Evolutionary conservation across 148 eudicot genomes (phyloP).

Genomic region (Rhododendron mucronatum): DNA sequence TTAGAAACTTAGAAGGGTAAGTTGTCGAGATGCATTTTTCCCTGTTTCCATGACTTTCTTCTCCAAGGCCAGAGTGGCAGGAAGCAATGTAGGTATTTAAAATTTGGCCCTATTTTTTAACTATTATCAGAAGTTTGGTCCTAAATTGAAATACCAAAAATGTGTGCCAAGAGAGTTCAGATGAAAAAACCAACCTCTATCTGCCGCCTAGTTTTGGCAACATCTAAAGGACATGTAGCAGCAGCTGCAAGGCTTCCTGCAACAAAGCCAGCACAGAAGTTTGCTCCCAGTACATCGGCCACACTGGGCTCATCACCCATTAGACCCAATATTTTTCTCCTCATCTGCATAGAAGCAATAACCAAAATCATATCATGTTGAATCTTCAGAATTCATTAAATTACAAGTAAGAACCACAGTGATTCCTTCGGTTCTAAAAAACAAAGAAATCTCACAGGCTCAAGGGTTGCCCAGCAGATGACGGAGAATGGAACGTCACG

Average conservation of each 20-base stretch:
- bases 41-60: background rate
- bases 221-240: slow-evolving; percentile 87
- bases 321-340: slow-evolving; percentile 48
- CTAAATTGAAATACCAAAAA: background rate
- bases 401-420: background rate
- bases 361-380: background rate
- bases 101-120: background rate
- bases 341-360: slow-evolving; percentile 36
- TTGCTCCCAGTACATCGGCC: slow-evolving; percentile 59
- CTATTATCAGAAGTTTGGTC: background rate
- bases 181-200: slow-evolving; percentile 57
- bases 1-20: background rate
- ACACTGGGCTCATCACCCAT: slow-evolving; percentile 46
- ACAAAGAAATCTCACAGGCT: slow-evolving; percentile 52
- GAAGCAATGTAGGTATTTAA: background rate
- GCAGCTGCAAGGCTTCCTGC: slow-evolving; percentile 89
- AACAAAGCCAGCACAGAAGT: slow-evolving; percentile 78
- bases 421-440: background rate
- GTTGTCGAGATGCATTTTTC: background rate
- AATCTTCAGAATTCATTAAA: background rate
- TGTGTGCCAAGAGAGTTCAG: background rate
- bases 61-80: background rate
- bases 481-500: slow-evolving; percentile 97
- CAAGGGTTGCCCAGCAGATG: slow-evolving; percentile 89
- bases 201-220: slow-evolving; percentile 86